These are phyloP conservation scores for Dipteronia dyeriana DNA, from an alignment of 345 rosid genomes.

Conservation along the genomic window DNA sequence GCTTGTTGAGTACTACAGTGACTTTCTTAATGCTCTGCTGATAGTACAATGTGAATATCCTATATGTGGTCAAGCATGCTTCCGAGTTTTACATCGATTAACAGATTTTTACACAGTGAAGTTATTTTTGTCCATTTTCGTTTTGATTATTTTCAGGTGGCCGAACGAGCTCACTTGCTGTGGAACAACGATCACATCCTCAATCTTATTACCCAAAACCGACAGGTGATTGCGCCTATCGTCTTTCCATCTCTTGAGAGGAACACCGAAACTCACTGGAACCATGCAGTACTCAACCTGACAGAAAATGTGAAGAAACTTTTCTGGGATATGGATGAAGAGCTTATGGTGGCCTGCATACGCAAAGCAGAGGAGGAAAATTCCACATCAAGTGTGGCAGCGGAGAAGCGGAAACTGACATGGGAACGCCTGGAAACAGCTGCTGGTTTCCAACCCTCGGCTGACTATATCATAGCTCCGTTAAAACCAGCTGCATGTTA, in stretches of 20 bases:
- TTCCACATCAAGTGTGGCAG: conserved; percentile 32
- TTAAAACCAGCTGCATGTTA: conserved; percentile 39
- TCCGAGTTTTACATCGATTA: neutral
- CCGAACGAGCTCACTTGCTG: conserved; percentile 77
- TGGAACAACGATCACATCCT: conserved; percentile 74
- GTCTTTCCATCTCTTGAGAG: conserved; percentile 59
- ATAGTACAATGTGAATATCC: neutral
- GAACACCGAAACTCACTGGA: conserved; percentile 71
- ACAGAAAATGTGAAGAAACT: conserved; percentile 57
- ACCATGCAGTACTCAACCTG: conserved; percentile 69
- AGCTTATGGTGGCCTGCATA: conserved; percentile 53
- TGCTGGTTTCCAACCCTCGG: conserved; percentile 37
- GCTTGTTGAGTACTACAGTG: neutral
- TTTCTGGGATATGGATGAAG: conserved; percentile 74
- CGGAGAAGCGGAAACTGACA: conserved; percentile 57
- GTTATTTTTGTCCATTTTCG: conserved; percentile 1
- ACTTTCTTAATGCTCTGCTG: neutral
- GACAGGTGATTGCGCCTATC: conserved; percentile 60
- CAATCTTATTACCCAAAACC: conserved; percentile 48
- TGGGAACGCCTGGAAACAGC: conserved; percentile 72
- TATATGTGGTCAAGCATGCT: neutral
- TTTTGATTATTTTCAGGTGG: conserved; percentile 49
- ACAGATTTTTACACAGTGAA: neutral
- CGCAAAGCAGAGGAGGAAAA: conserved; percentile 58
- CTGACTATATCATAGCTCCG: conserved; percentile 32